phyloP scores from a whole-genome alignment of 192 early-diverging fungal species.

The Kickxella alabastrina region DNA sequence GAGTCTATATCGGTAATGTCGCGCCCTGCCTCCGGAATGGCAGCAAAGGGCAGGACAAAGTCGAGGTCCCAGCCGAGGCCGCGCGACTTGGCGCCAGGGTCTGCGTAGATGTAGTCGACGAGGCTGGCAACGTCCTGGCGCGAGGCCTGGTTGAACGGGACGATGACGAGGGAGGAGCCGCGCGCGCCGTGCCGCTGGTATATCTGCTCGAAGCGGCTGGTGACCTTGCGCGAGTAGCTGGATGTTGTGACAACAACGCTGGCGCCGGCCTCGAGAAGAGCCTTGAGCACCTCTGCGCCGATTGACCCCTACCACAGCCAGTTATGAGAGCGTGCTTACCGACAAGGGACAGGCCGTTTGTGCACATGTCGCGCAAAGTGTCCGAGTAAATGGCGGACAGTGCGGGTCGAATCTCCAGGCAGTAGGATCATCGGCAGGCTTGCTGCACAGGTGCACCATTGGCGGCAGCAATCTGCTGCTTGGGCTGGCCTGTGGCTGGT shows the following conservation, averaged over 20 bases:
- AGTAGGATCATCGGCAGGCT: slow-evolving; percentile 43
- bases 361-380: slow-evolving; percentile 68
- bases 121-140: slow-evolving; percentile 76
- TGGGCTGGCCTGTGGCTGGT: no score
- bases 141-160: slow-evolving; percentile 93
- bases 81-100: slow-evolving; percentile 25
- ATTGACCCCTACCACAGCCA: slow-evolving; percentile 89
- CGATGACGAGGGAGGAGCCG: slow-evolving; percentile 77
- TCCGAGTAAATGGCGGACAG: slow-evolving; percentile 69
- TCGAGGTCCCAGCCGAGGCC: slow-evolving; percentile 93
- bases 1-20: slow-evolving; percentile 83
- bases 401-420: slow-evolving; percentile 68
- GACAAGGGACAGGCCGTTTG: slow-evolving; percentile 77
- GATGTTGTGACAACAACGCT: slow-evolving; percentile 90
- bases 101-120: slow-evolving; percentile 82
- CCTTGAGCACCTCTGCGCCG: slow-evolving; percentile 87
- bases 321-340: slow-evolving; percentile 76
- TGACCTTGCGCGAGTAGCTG: slow-evolving; percentile 72
- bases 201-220: slow-evolving; percentile 68
- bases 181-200: slow-evolving; percentile 88
- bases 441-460: slow-evolving; percentile 66
- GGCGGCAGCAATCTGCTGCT: slow-evolving; percentile 32
- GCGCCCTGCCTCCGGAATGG: slow-evolving; percentile 82
- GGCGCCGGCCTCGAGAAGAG: slow-evolving; percentile 80
- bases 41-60: slow-evolving; percentile 92